Evolutionary conservation across 148 eudicot genomes (phyloP), one percentile per base, ranked within the genome.

Genomic region (Polygonum aviculare): DNA sequence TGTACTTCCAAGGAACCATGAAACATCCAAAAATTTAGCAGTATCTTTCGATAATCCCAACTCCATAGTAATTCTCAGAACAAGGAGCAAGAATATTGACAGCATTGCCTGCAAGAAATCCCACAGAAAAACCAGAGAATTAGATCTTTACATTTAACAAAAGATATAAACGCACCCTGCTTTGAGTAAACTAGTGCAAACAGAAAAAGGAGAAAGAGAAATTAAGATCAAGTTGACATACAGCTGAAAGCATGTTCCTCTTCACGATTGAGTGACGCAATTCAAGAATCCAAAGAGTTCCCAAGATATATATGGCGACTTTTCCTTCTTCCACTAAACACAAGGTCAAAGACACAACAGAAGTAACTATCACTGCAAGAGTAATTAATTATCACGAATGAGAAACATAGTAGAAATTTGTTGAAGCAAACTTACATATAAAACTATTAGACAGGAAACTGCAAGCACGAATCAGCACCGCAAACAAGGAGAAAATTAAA

Each of bases 321-420:
- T 87, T 93, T 75, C 98, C 99, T 90, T 96, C 98, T 83, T 91
- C 99, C 89, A 96, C 98, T 95, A 88, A 62, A 60, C 74, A 60
- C 82, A 83, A 70, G 44, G 62, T 77, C 76, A 70, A 80, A 76
- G 67, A 73, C 69, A 31, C 69, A 69, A 39, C n/a, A 39, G 36
- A 76, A 49, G 63, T 77, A 49, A 59, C 77, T 59, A 54, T 78
- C 40, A 15, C 39, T 79, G 44, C 1, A 15, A 67, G 19, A 67
- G 14, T 38, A 4, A 67, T 36, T 38, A 67, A 15, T 36, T n/a
- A 67, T 67, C 36, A 67, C 21, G 16, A 67, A 67, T 22, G 44
- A 67, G 72, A 36, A 35, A 16, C 7, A 33, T n/a, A 67, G 72
- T 1, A 35, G 44, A 35, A 67, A 36, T n/a, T 35, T 67, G 40